Percentiles rank a stretch among this genome's conserved stretches.
Evolutionary conservation across 129 eudicot genomes (phyloP).

Genomic region (Sambucus nigra): DNA sequence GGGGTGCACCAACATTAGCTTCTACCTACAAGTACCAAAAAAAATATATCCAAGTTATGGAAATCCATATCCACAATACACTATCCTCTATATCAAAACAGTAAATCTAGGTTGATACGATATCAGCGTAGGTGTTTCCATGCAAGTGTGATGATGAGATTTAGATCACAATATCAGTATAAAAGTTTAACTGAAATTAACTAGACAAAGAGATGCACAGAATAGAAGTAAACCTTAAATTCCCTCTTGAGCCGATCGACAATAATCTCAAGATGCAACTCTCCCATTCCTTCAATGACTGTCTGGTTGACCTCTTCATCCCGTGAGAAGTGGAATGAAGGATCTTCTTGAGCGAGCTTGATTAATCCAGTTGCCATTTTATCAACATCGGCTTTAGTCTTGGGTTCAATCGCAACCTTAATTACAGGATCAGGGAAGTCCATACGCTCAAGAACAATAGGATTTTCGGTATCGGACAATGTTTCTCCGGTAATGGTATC

Average conservation of each 20-base stretch:
- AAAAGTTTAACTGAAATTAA: neutral
- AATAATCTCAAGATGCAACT: conserved; percentile 91
- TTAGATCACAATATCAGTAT: neutral
- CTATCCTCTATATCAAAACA: too few species aligned
- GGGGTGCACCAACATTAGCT: conserved; percentile 97
- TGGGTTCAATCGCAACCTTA: conserved; percentile 97
- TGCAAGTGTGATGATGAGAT: too few species aligned
- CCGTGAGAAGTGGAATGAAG: conserved; percentile 92
- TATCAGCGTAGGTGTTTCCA: too few species aligned
- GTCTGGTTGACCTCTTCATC: conserved; percentile 94
- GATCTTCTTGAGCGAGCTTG: conserved; percentile 99
- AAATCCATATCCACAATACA: too few species aligned
- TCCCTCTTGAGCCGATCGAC: conserved; percentile 76
- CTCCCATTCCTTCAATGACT: conserved; percentile 98
- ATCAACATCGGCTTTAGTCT: conserved; percentile 93
- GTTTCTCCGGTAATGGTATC: conserved; percentile 97
- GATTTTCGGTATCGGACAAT: conserved; percentile 61
- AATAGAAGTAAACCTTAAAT: conserved; percentile 27
- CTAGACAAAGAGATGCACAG: neutral
- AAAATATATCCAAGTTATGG: neutral
- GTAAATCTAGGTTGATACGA: too few species aligned
- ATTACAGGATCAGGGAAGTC: conserved; percentile 99
- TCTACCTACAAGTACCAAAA: conserved; percentile 44
- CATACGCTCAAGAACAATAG: conserved; percentile 89
- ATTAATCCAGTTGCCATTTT: conserved; percentile 78